Conservation (phyloP, 1,139 yeast genomes). For the Candida pseudoviswanathii region DNA sequence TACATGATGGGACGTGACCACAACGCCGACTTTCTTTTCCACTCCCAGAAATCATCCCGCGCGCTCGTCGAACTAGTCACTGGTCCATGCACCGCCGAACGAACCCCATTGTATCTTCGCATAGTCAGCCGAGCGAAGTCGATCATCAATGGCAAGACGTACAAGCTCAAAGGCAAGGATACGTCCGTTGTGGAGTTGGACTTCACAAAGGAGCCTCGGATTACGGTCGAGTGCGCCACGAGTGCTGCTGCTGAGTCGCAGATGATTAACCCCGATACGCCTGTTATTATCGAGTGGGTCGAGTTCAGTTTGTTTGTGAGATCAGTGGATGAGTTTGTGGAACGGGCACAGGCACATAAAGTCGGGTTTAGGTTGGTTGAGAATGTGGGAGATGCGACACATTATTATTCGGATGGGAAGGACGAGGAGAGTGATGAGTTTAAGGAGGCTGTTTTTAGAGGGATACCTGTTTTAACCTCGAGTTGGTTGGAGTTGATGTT, state of each 20-base stretch:
- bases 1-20: conserved; percentile 36
- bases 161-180: conserved; percentile 23
- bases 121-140: conserved; percentile 36
- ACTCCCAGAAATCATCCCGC: conserved; percentile 29
- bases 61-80: conserved; percentile 25
- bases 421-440: conserved; percentile 15
- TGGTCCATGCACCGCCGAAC: conserved; percentile 15
- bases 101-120: conserved; percentile 24
- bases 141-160: conserved; percentile 28
- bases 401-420: conserved; percentile 17
- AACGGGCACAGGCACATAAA: background rate
- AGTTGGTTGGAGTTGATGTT: conserved; percentile 25
- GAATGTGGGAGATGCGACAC: conserved; percentile 27
- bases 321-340: background rate
- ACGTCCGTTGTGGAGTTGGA: too few species aligned
- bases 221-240: conserved; percentile 22
- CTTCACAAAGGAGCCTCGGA: too few species aligned
- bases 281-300: conserved; percentile 26
- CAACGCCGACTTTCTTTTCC: conserved; percentile 19
- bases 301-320: conserved; percentile 21
- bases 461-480: conserved; percentile 27
- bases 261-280: conserved; percentile 13
- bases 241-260: conserved; percentile 6
- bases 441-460: conserved; percentile 28
- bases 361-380: conserved; percentile 28